Conservation (phyloP, 2,329 filamentous ascomycete species). For the Trichoderma atrobrunneum region DNA sequence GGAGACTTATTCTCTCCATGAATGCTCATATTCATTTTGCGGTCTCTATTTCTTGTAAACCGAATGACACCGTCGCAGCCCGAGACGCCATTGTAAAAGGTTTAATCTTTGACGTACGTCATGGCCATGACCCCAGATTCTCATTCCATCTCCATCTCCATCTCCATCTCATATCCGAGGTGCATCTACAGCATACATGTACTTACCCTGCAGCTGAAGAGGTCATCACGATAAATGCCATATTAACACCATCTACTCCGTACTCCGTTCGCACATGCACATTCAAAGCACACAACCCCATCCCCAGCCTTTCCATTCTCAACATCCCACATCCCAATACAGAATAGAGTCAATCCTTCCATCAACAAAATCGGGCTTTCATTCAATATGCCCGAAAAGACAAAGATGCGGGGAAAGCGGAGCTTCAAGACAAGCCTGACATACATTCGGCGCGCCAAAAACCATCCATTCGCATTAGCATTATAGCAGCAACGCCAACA, state of each 20-base stretch:
- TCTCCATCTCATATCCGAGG: not conserved
- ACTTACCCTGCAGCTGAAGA: not conserved
- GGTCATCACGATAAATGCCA: not conserved
- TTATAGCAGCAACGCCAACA: not conserved
- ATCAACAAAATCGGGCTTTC: not conserved
- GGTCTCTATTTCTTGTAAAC: not conserved
- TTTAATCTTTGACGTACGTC: not conserved
- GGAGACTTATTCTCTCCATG: not conserved
- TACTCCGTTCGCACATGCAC: not conserved
- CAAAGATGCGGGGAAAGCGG: constrained; percentile 12
- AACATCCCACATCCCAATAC: not conserved
- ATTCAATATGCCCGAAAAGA: not conserved
- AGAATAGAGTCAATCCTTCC: not conserved
- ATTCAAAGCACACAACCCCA: not conserved
- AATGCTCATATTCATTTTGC: not conserved
- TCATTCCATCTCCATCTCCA: too few relatives aligned
- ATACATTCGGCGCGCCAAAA: not conserved
- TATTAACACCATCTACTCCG: not conserved
- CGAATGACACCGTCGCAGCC: not conserved
- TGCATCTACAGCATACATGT: not conserved
- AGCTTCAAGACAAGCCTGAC: not conserved
- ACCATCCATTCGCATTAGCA: not conserved
- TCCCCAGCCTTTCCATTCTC: not conserved
- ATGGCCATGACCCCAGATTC: not conserved
- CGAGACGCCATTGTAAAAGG: not conserved